Conservation (phyloP, 1,139 yeast species). For the Pichia norvegensis region DNA sequence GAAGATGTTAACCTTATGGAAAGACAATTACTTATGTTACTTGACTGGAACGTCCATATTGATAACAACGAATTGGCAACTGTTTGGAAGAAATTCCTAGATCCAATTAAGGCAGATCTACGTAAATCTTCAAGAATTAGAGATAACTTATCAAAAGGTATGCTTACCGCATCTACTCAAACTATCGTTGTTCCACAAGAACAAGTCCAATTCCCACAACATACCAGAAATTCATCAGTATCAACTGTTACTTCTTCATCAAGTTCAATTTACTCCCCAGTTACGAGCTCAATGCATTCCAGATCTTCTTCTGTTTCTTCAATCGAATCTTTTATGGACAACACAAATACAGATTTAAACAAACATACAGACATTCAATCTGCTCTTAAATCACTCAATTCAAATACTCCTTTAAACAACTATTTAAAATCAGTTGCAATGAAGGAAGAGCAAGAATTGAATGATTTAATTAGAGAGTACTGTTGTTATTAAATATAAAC, state of each 20-base stretch:
- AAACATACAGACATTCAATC: conserved; percentile 3
- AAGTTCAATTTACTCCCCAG: conserved; percentile 12
- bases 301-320: conserved; percentile 26
- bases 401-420: conserved; percentile 16
- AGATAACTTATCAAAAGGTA: conserved; percentile 23
- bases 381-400: conserved; percentile 8
- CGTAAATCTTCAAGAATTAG: conserved; percentile 30
- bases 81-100: conserved; percentile 45
- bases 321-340: conserved; percentile 11
- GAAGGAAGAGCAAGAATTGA: conserved; percentile 28
- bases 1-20: conserved; percentile 77
- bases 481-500: conserved; percentile 16
- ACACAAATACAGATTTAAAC: not conserved
- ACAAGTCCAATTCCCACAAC: conserved; percentile 11
- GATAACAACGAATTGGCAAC: conserved; percentile 45
- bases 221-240: conserved; percentile 25
- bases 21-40: conserved; percentile 58
- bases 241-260: conserved; percentile 14
- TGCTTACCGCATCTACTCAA: conserved; percentile 25
- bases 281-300: conserved; percentile 16
- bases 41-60: conserved; percentile 64
- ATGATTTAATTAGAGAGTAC: conserved; percentile 27
- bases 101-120: conserved; percentile 56
- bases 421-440: conserved; percentile 26
- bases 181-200: conserved; percentile 19